Percentiles rank a stretch among this genome's conserved stretches.
These are phyloP conservation scores for Collybia nuda DNA, from an alignment of 768 basidiomycete genomes.

Conservation along the genomic window DNA sequence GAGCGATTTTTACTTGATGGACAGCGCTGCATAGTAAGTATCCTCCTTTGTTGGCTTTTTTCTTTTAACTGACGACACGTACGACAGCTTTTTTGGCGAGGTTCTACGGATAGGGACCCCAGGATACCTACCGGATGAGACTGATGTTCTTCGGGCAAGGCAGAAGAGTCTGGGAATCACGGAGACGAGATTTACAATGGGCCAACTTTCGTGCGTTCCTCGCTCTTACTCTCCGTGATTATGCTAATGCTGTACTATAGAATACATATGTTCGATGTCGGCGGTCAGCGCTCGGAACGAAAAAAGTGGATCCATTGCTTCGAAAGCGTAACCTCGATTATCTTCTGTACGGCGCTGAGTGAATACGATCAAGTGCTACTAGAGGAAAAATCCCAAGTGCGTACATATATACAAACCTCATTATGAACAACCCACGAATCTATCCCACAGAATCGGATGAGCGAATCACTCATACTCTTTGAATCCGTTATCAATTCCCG, in stretches of 20 bases:
- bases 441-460: constrained; percentile 78
- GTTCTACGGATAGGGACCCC: constrained; percentile 80
- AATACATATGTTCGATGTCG: constrained; percentile 77
- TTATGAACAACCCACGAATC: too few relatives aligned
- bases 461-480: constrained; percentile 87
- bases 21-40: constrained; percentile 84
- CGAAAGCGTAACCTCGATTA: constrained; percentile 60
- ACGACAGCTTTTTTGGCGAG: constrained; percentile 76
- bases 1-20: constrained; percentile 94
- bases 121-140: constrained; percentile 83
- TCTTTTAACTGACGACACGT: neutral
- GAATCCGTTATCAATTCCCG: constrained; percentile 93
- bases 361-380: constrained; percentile 77
- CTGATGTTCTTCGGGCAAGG: constrained; percentile 85
- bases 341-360: constrained; percentile 65
- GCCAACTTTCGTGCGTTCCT: constrained; percentile 53
- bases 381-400: constrained; percentile 70
- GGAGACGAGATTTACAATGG: constrained; percentile 82
- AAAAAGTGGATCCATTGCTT: constrained; percentile 82
- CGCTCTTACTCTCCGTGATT: neutral
- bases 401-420: constrained; percentile 26
- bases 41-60: neutral
- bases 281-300: constrained; percentile 77
- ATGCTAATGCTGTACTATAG: constrained; percentile 25
- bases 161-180: constrained; percentile 89